Percentiles rank a stretch among this genome's conserved stretches.
Evolutionary conservation across 441 rosid genomes (phyloP).

Genomic region (Cnidoscolus chayamansa): DNA sequence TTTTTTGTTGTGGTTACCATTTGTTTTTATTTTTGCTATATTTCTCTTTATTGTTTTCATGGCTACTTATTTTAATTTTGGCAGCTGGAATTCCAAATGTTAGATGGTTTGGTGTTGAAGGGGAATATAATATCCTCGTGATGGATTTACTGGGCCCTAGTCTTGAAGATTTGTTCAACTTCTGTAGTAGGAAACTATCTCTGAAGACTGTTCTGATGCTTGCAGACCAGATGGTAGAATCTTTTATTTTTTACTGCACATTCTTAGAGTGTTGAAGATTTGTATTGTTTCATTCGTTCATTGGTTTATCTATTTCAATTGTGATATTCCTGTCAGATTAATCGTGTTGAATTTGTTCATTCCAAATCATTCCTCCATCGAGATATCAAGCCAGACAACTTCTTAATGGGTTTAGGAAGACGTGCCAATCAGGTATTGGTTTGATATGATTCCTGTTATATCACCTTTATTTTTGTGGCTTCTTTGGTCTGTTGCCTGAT

Average conservation of each 20-base stretch:
- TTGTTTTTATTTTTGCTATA: not conserved
- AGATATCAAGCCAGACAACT: slow-evolving; percentile 97
- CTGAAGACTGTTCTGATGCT: slow-evolving; percentile 96
- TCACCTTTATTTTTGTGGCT: not conserved
- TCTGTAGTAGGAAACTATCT: slow-evolving; percentile 90
- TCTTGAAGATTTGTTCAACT: slow-evolving; percentile 96
- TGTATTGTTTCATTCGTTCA: not conserved
- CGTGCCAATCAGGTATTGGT: slow-evolving; percentile 89
- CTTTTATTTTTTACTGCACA: not conserved
- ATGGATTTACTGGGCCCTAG: slow-evolving; percentile 99
- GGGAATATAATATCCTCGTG: slow-evolving; percentile 90
- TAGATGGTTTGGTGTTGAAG: slow-evolving; percentile 93
- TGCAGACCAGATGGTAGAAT: slow-evolving; percentile 91
- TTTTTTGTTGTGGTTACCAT: not conserved
- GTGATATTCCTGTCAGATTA: slow-evolving; percentile 52
- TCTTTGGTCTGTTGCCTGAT: slow-evolving; percentile 12
- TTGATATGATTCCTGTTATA: slow-evolving; percentile 8
- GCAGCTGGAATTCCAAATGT: slow-evolving; percentile 95
- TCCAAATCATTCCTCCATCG: slow-evolving; percentile 96
- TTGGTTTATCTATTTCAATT: not conserved
- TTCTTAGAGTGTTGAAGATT: slow-evolving; percentile 7
- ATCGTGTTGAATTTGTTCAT: slow-evolving; percentile 87
- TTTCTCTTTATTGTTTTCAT: not conserved
- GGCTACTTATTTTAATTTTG: slow-evolving; percentile 17
- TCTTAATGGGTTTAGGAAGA: slow-evolving; percentile 96